phyloP scores from a whole-genome alignment of 192 early-diverging fungal species.

The Gaertneriomyces sp. region DNA sequence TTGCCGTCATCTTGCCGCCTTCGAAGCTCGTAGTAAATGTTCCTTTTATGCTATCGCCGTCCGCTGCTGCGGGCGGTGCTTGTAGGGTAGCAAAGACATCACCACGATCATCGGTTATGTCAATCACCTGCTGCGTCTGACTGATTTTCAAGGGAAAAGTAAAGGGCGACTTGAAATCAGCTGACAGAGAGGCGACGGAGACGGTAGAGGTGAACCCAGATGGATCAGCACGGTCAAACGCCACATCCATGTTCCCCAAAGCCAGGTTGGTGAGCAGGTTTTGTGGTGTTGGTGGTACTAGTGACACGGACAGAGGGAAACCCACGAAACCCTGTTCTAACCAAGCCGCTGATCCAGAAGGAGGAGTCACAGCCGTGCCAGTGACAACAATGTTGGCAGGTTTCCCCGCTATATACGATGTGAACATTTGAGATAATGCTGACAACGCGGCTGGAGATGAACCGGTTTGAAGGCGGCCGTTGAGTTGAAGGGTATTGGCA shows the following conservation, averaged over 20 bases:
- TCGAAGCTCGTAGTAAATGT: not conserved
- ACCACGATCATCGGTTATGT: not conserved
- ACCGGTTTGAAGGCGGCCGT: not conserved
- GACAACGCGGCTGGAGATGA: not conserved
- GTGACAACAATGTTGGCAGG: not conserved
- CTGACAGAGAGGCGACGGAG: not conserved
- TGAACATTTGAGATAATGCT: constrained; percentile 3
- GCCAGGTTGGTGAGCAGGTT: not conserved
- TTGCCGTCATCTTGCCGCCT: not conserved
- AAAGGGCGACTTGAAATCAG: not conserved
- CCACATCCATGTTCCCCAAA: constrained; percentile 6
- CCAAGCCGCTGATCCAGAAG: not conserved
- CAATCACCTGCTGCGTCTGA: not conserved
- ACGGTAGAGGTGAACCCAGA: constrained; percentile 2
- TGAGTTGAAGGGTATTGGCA: not conserved
- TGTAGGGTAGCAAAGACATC: not conserved
- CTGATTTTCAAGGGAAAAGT: not conserved
- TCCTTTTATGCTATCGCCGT: not conserved
- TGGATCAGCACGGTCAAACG: not conserved
- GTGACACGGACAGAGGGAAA: constrained; percentile 1
- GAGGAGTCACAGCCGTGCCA: not conserved
- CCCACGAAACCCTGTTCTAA: not conserved
- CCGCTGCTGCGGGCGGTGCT: not conserved
- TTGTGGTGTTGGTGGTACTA: constrained; percentile 1
- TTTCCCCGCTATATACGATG: constrained; percentile 1